phyloP scores from a whole-genome alignment of 176 grass and related monocot species.

The Typha latifolia region DNA sequence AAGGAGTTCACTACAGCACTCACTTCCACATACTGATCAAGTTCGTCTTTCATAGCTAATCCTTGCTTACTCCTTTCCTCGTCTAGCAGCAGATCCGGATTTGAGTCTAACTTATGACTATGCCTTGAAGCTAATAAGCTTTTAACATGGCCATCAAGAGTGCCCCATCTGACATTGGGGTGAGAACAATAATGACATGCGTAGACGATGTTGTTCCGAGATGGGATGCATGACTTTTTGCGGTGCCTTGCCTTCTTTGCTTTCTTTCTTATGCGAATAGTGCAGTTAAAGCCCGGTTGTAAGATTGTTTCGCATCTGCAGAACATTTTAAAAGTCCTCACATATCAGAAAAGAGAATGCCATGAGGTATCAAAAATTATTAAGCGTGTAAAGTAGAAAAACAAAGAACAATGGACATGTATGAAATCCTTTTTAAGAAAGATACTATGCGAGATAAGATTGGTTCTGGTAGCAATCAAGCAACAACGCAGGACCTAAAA shows the following conservation, averaged over 20 bases:
- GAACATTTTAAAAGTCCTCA: conserved; percentile 14
- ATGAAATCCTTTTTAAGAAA: background rate
- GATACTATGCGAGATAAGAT: too few species aligned
- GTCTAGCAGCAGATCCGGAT: background rate
- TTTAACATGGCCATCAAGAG: conserved; percentile 44
- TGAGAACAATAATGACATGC: conserved; percentile 64
- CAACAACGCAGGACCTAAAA: too few species aligned
- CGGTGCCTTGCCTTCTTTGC: conserved; percentile 29
- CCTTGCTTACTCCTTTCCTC: conserved; percentile 2
- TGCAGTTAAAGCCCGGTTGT: conserved; percentile 74
- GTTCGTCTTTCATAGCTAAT: conserved; percentile 1
- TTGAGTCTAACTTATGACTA: conserved; percentile 10
- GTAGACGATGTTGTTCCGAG: conserved; percentile 49
- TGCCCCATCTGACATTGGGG: conserved; percentile 52
- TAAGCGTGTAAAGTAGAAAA: background rate
- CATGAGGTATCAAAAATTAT: conserved; percentile 2
- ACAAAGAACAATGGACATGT: background rate
- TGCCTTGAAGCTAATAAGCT: conserved; percentile 41
- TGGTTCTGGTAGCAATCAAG: too few species aligned
- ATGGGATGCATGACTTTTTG: background rate
- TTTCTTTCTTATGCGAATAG: conserved; percentile 52
- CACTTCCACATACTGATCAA: conserved; percentile 3
- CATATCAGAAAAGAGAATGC: background rate
- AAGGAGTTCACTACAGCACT: background rate
- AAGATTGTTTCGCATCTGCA: conserved; percentile 78